Conservation (phyloP, 169 alveolate species). For the Plasmodium adleri region DNA sequence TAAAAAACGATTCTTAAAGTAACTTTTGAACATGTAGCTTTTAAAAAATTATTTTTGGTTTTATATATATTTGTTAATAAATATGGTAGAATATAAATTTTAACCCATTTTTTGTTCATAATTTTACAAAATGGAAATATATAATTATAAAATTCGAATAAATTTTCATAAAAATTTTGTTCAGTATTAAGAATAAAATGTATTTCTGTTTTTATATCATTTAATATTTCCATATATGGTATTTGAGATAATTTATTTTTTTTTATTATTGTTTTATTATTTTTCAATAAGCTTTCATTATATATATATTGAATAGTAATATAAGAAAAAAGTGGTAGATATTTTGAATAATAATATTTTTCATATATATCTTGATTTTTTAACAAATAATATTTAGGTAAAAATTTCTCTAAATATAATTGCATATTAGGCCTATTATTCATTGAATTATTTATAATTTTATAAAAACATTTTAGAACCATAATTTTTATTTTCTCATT, state of each 20-base stretch:
- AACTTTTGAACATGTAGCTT: constrained; percentile 24
- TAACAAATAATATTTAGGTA: constrained; percentile 37
- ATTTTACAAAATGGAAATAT: constrained; percentile 34
- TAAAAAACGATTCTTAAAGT: constrained; percentile 27
- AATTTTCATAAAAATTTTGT: neutral
- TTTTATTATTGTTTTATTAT: neutral
- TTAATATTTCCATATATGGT: constrained; percentile 31
- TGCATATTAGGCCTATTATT: constrained; percentile 15
- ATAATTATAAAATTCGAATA: constrained; percentile 43
- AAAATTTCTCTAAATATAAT: constrained; percentile 33
- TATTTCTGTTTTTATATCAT: constrained; percentile 20
- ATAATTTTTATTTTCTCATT: constrained; percentile 47
- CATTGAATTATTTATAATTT: constrained; percentile 24
- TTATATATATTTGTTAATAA: constrained; percentile 28
- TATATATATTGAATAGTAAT: constrained; percentile 44
- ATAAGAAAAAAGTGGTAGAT: constrained; percentile 44
- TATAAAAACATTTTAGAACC: constrained; percentile 47
- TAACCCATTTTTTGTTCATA: constrained; percentile 66
- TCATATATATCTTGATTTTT: constrained; percentile 32
- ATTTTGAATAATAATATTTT: constrained; percentile 50
- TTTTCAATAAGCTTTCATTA: constrained; percentile 32
- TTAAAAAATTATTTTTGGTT: constrained; percentile 13
- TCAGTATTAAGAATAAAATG: constrained; percentile 4
- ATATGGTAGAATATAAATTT: constrained; percentile 39
- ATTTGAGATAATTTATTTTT: constrained; percentile 11